phyloP scores from a whole-genome alignment of 139 green algal species.

The Chlorella sp. region DNA sequence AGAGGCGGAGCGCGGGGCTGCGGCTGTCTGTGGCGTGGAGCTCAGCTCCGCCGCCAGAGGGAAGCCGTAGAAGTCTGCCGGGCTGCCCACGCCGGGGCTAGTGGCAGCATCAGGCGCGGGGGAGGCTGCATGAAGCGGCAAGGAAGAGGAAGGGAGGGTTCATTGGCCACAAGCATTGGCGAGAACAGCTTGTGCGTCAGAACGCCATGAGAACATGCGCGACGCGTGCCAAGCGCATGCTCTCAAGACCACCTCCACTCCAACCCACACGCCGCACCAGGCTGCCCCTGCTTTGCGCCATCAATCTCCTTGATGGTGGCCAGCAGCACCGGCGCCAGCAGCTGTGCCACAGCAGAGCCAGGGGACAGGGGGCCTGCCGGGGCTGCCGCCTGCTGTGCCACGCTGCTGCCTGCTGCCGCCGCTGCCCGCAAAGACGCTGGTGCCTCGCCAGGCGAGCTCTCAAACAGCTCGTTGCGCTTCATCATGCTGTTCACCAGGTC shows the following conservation, averaged over 20 bases:
- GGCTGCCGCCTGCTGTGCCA: not conserved
- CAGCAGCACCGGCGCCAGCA: conserved; percentile 24
- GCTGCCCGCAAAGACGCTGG: not conserved
- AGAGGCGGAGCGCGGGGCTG: not conserved
- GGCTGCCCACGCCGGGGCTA: not conserved
- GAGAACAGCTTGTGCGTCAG: too few relatives aligned
- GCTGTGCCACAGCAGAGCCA: not conserved
- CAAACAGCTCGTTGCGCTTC: conserved; percentile 32
- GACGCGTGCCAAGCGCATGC: too few relatives aligned
- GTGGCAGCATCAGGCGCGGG: not conserved
- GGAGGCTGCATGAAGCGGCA: not conserved
- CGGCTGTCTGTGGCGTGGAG: too few relatives aligned
- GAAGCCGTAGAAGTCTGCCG: conserved; percentile 17
- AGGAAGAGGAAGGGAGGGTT: not conserved
- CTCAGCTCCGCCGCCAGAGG: not conserved
- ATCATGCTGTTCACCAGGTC: conserved; percentile 18
- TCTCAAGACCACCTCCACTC: too few relatives aligned
- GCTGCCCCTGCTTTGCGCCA: not conserved
- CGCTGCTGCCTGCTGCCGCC: not conserved
- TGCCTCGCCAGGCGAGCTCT: conserved; percentile 1
- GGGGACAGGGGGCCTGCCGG: not conserved
- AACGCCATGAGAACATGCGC: too few relatives aligned
- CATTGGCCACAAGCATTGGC: too few relatives aligned
- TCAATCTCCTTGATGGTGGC: conserved; percentile 27
- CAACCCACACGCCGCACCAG: not conserved